Base-by-base conservation (phyloP, 495 filamentous ascomycete genomes). In the Peziza echinospora region DNA sequence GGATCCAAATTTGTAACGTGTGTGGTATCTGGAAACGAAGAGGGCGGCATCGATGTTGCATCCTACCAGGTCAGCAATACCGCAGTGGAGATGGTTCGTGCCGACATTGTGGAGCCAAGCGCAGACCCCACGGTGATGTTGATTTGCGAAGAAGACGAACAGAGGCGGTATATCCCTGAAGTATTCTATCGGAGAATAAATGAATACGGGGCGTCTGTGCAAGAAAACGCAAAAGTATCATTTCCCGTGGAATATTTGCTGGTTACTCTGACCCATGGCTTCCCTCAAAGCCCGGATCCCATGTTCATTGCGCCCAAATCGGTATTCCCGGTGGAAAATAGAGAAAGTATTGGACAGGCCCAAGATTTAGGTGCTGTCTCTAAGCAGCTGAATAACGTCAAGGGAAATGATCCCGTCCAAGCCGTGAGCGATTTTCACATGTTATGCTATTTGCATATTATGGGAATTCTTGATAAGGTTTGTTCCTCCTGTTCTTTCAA, bases 1-100 rank as follows among this genome's bases (percentile, higher is more conserved):
- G 89, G 89, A 21, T 94, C 86, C 17, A 86, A 91, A 56, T 96
- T 96, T 58, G 87, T 99, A 34, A 96, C 89, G 2, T 96, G 91
- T 58, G 77, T 96, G 21, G 69, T 99, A 26, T 84, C 82, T 19
- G 91, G 89, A 19, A 84, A 99, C 51, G 84, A 92, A 49, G 65
- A 84, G 39, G 85, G 86, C 44, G 74, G 80, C 28, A 96, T 99
- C 48, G 65, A 75, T 21, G 80, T 99, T 44, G 83, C 85, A 46
- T 75, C 85, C 0, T 99, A 93, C 54, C 89, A 99, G 64, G 86
- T 82, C 37, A 89, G 86, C 0, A 89, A 94, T 47, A 77, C 87
- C 16, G 84, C 85, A 0, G 84, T 93, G 24, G 89, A 99, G 59
- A 99, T 99, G 89, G 82, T 92, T 6, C 70, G 82, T 50, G 87